Percentiles rank a stretch among this genome's conserved stretches.
Evolutionary conservation across 1,284 basidiomycete species (phyloP).

Genomic region (Trichosporon sp.): DNA sequence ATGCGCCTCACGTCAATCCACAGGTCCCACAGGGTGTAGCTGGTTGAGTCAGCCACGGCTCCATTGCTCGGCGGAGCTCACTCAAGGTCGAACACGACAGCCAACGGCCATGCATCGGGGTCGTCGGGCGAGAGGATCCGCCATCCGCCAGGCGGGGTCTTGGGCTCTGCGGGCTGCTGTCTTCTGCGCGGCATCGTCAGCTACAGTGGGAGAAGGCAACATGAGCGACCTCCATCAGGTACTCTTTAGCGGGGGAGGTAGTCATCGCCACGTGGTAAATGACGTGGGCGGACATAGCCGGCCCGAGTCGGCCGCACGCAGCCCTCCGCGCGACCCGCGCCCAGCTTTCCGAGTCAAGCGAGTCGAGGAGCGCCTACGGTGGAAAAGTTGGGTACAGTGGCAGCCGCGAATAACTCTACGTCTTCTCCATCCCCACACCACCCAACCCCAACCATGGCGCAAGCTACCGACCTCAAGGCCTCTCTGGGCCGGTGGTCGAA

Average conservation of each 20-base stretch:
- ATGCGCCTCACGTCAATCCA: constrained; percentile 64
- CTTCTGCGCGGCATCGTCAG: constrained; percentile 8
- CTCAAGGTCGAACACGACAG: constrained; percentile 80
- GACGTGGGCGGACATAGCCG: constrained; percentile 1
- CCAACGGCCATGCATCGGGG: constrained; percentile 56
- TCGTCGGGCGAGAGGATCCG: constrained; percentile 26
- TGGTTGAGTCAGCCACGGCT: constrained; percentile 36
- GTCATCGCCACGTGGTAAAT: constrained; percentile 4
- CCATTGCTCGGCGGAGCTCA: constrained; percentile 49
- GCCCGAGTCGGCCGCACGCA: background rate
- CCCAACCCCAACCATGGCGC: constrained; percentile 2
- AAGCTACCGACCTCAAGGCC: constrained; percentile 20
- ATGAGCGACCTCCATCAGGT: background rate
- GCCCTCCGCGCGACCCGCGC: background rate
- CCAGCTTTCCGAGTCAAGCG: constrained; percentile 4
- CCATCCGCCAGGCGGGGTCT: constrained; percentile 17
- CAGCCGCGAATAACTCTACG: background rate
- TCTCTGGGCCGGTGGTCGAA: constrained; percentile 48
- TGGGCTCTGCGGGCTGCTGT: constrained; percentile 6
- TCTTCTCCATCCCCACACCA: background rate
- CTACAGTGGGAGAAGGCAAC: background rate
- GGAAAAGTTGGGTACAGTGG: constrained; percentile 7
- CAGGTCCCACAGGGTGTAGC: constrained; percentile 77
- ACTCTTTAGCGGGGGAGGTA: background rate
- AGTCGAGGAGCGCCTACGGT: background rate